Evolutionary conservation across 176 grass and related monocot genomes (phyloP).

Genomic region (Oryza officinalis): DNA sequence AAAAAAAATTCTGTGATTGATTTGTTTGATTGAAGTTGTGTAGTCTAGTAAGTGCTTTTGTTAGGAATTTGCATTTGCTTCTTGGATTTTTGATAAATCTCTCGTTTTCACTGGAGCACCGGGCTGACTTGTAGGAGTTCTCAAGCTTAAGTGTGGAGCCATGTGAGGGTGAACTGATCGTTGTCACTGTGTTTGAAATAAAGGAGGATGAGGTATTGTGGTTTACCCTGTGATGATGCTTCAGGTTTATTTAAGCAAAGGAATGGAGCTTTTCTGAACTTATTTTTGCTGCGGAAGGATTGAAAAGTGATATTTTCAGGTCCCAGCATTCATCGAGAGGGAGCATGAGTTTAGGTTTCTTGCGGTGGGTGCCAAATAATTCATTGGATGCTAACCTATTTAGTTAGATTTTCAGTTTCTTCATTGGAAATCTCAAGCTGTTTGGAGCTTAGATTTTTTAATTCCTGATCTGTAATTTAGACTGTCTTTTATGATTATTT

Average conservation of each 20-base stretch:
- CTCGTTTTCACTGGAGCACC: constrained; percentile 15
- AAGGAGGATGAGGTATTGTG: constrained; percentile 63
- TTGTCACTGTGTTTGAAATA: constrained; percentile 92
- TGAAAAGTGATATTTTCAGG: constrained; percentile 45
- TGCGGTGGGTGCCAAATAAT: constrained; percentile 49
- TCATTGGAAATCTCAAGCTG: no score
- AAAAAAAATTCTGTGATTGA: constrained; percentile 14
- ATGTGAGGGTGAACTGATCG: constrained; percentile 59
- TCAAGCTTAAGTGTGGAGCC: constrained; percentile 90
- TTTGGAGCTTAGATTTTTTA: no score
- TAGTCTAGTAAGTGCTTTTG: background rate
- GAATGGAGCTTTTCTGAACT: background rate
- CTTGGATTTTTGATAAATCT: constrained; percentile 10
- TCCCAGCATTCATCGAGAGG: constrained; percentile 90
- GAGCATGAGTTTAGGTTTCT: constrained; percentile 93
- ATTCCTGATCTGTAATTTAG: no score
- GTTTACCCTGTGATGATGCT: background rate
- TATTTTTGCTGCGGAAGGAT: background rate
- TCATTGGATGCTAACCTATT: background rate
- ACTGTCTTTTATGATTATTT: no score
- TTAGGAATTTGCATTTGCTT: background rate
- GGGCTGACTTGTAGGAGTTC: constrained; percentile 60
- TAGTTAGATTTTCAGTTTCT: no score
- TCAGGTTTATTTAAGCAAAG: background rate
- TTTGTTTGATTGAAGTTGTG: constrained; percentile 4